Conservation (phyloP, 2,329 filamentous ascomycete genomes). For the Colletotrichum filicis region DNA sequence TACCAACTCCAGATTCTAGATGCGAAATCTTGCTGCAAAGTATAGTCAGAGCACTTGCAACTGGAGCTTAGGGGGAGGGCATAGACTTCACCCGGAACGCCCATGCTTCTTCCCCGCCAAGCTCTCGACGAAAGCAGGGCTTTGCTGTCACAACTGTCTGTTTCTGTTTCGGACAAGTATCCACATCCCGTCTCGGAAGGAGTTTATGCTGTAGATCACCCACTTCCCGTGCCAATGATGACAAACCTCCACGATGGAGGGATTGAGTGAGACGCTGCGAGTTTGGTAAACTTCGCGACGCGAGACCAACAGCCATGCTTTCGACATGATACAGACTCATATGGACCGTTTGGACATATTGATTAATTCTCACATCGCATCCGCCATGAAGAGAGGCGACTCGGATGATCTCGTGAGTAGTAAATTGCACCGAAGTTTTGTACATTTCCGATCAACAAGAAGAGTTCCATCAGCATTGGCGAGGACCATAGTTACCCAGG, state of each 20-base stretch:
- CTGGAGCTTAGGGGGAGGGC: too few species aligned
- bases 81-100: background rate
- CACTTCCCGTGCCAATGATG: background rate
- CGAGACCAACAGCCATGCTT: background rate
- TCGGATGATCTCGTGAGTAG: background rate
- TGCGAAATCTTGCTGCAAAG: too few species aligned
- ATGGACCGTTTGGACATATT: background rate
- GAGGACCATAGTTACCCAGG: too few species aligned
- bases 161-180: background rate
- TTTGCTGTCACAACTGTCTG: background rate
- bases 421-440: background rate
- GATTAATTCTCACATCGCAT: background rate
- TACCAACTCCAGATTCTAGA: too few species aligned
- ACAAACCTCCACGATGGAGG: background rate
- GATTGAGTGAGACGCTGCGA: background rate
- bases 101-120: background rate
- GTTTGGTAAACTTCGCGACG: background rate
- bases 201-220: background rate
- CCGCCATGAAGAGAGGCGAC: background rate
- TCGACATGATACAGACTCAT: background rate
- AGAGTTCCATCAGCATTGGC: too few species aligned
- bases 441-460: background rate
- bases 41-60: too few species aligned
- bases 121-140: background rate
- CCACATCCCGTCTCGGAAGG: constrained; percentile 9